Evolutionary conservation across 164 flowering plant genomes (phyloP), one percentile per base, ranked within the genome.

Genomic region (Annona squamosa): DNA sequence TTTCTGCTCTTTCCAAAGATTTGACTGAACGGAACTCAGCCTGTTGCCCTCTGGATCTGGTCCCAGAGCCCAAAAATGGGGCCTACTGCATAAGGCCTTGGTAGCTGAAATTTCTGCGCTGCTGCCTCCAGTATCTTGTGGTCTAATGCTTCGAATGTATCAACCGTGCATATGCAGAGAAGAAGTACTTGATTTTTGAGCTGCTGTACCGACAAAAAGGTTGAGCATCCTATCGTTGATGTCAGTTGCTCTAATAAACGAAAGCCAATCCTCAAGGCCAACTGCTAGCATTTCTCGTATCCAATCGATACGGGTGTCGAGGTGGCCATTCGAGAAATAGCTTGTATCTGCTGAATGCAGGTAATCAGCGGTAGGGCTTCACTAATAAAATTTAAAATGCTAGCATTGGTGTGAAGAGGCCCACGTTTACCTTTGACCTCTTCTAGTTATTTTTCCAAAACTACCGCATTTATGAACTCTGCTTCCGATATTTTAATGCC

Each of bases 1-100:
- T 0, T n/a, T 5, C 0, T 87, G 85, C 67, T 86, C 88, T 68
- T 67, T 81, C 91, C 91, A 87, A 1, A 87, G 73, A 67, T 75
- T 87, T 0, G 84, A 81, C 3, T 77, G 73, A 2, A 85, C 37
- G 6, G 75, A 74, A 2, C 72, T 76, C 10, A 72, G 9, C 0
- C 64, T 63, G 13, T 65, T 43, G 5, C 57, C 37, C 37, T n/a
- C 2, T 73, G 68, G 0, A 63, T 2, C 26, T 75, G 75, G 3
- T 57, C 13, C 37, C 7, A 12, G 43, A 80, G 76, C 67, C 69
- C 26, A 3, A 72, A 44, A 43, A 76, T 10, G 16, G 78, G 74
- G 42, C 78, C 78, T 5, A 76, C 17, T 4, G 74, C 4, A 47
- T 71, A 59, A 17, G 71, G 3, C n/a, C 37, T 26, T 2, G 74